These are phyloP conservation scores for Xylaria nigripes DNA, from an alignment of 495 filamentous ascomycete species.

Conservation along the genomic window DNA sequence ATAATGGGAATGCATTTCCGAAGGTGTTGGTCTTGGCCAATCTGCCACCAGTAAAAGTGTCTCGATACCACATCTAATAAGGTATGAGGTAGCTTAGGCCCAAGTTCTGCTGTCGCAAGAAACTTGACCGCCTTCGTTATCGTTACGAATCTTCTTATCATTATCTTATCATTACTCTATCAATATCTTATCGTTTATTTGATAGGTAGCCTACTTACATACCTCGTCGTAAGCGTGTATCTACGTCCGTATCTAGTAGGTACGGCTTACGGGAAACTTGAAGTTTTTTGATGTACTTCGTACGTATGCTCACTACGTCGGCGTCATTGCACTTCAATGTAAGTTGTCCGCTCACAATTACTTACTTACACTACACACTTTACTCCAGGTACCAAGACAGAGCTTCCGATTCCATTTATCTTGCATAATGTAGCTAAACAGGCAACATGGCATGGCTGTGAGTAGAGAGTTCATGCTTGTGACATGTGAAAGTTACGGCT, in stretches of 20 bases:
- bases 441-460: neutral
- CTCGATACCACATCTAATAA: neutral
- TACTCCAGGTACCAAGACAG: too few relatives aligned
- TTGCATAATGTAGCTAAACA: too few relatives aligned
- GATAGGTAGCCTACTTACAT: neutral
- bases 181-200: neutral
- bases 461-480: neutral
- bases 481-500: neutral
- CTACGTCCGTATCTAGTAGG: too few relatives aligned
- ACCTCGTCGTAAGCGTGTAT: neutral
- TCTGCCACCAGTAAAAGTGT: neutral
- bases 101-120: slow-evolving; percentile 20
- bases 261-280: too few relatives aligned
- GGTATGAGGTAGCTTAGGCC: neutral
- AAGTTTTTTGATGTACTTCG: too few relatives aligned
- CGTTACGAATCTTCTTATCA: neutral
- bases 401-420: too few relatives aligned
- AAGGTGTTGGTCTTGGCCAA: slow-evolving; percentile 22
- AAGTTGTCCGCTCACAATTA: too few relatives aligned
- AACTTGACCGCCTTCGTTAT: slow-evolving; percentile 27
- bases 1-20: slow-evolving; percentile 43
- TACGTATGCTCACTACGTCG: too few relatives aligned
- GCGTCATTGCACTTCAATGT: too few relatives aligned
- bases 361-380: too few relatives aligned
- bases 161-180: neutral